Percentiles rank a stretch among this genome's conserved stretches.
Conservation (phyloP, 371 early-diverging fungal genomes). For the Syncephalastrum monosporum region DNA sequence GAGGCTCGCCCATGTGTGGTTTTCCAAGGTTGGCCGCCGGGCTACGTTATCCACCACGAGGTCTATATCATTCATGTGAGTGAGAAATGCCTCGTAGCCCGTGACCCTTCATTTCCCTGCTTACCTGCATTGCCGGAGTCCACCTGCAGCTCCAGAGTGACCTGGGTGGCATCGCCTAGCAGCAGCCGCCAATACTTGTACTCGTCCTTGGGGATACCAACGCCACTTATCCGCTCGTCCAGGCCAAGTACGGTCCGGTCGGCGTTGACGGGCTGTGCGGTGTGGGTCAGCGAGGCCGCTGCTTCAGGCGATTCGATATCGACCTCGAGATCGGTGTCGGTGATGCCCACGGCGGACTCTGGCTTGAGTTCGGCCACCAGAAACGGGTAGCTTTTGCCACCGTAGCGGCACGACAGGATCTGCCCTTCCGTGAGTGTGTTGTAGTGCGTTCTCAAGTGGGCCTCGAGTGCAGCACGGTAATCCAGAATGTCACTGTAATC, state of each 20-base stretch:
- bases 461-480: conserved; percentile 71
- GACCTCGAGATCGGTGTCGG: conserved; percentile 85
- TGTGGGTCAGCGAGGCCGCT: background rate
- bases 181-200: conserved; percentile 38
- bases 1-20: conserved; percentile 37
- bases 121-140: conserved; percentile 43
- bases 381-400: conserved; percentile 53
- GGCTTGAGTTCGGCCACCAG: conserved; percentile 72
- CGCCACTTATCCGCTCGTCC: conserved; percentile 2
- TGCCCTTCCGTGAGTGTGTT: conserved; percentile 74
- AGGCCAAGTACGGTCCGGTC: background rate
- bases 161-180: conserved; percentile 1
- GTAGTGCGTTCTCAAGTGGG: conserved; percentile 71
- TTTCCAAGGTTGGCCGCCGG: conserved; percentile 32
- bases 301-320: conserved; percentile 64
- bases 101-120: background rate
- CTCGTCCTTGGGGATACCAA: conserved; percentile 11
- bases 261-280: background rate
- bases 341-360: conserved; percentile 60
- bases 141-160: conserved; percentile 19
- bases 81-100: background rate
- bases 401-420: conserved; percentile 61
- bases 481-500: conserved; percentile 68
- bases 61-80: conserved; percentile 22
- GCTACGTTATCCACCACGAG: conserved; percentile 25